Percentiles rank a stretch among this genome's conserved stretches.
These are phyloP conservation scores for Saturnispora besseyi DNA, from an alignment of 805 yeast species.

Conservation along the genomic window DNA sequence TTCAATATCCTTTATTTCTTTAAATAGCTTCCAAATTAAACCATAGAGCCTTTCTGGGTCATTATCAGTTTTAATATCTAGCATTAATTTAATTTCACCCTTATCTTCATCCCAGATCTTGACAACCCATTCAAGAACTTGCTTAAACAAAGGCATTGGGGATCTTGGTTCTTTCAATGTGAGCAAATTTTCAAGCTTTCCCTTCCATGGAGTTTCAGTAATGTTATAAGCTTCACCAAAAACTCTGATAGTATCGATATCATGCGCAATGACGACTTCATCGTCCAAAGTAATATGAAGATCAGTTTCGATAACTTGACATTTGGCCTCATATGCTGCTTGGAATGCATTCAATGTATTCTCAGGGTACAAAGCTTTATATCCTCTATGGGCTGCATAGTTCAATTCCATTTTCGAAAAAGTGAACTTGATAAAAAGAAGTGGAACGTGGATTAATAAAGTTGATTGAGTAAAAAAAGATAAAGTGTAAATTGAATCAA, in stretches of 20 bases:
- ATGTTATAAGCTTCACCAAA: slow-evolving; percentile 26
- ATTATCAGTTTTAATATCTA: slow-evolving; percentile 28
- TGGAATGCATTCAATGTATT: slow-evolving; percentile 30
- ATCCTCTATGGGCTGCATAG: slow-evolving; percentile 14
- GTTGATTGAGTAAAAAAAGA: not conserved
- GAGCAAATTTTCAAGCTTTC: slow-evolving; percentile 21
- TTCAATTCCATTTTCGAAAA: not conserved
- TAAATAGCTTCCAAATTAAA: slow-evolving; percentile 20
- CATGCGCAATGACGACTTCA: slow-evolving; percentile 29
- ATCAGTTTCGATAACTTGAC: slow-evolving; percentile 30
- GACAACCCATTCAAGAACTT: slow-evolving; percentile 30
- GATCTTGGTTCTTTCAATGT: slow-evolving; percentile 28
- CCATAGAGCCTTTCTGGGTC: slow-evolving; percentile 23
- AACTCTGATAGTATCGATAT: slow-evolving; percentile 25
- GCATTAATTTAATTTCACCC: slow-evolving; percentile 32
- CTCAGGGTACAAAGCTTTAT: slow-evolving; percentile 26
- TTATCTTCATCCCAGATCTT: slow-evolving; percentile 31
- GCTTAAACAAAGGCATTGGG: slow-evolving; percentile 25
- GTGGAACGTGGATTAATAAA: too few relatives aligned
- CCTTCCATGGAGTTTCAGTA: slow-evolving; percentile 20
- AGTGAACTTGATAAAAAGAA: not conserved
- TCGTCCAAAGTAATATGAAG: slow-evolving; percentile 30
- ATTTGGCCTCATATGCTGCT: slow-evolving; percentile 28
- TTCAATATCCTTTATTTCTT: slow-evolving; percentile 16
- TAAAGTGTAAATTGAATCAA: too few relatives aligned